A percentile compares a stretch with the other conserved stretches of the same genome.
Evolutionary conservation across 345 rosid species (phyloP).

Genomic region (Ailanthus altissimus): DNA sequence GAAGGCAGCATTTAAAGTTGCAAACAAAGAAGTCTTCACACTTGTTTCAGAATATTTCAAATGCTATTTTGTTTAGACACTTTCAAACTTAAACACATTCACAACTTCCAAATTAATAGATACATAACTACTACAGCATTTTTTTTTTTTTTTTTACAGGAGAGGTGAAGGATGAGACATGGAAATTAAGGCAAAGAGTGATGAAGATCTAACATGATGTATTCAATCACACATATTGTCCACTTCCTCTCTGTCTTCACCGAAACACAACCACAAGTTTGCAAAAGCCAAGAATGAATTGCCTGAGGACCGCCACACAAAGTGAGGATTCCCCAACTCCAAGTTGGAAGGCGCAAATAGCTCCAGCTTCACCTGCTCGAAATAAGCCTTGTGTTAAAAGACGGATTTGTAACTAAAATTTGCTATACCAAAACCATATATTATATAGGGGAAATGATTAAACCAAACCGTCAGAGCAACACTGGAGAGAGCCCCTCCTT

Average conservation of each 20-base stretch:
- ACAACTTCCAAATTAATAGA: background rate
- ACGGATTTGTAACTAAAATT: background rate
- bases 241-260: background rate
- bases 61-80: background rate
- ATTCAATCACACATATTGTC: background rate
- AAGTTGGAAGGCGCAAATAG: background rate
- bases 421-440: background rate
- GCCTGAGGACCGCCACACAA: constrained; percentile 42
- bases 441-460: background rate
- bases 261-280: constrained; percentile 18
- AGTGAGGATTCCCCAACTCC: constrained; percentile 10
- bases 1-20: background rate
- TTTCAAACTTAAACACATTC: background rate
- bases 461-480: constrained; percentile 25
- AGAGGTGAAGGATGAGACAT: constrained; percentile 3
- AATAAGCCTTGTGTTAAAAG: constrained; percentile 16
- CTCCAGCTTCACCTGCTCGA: constrained; percentile 30
- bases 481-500: constrained; percentile 26
- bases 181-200: background rate
- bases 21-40: constrained; percentile 1
- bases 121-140: background rate
- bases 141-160: constrained; percentile 3
- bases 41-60: background rate
- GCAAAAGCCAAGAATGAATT: constrained; percentile 77
- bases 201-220: background rate